Conservation (phyloP, 371 early-diverging fungal genomes). For the Apophysomyces elegans region DNA sequence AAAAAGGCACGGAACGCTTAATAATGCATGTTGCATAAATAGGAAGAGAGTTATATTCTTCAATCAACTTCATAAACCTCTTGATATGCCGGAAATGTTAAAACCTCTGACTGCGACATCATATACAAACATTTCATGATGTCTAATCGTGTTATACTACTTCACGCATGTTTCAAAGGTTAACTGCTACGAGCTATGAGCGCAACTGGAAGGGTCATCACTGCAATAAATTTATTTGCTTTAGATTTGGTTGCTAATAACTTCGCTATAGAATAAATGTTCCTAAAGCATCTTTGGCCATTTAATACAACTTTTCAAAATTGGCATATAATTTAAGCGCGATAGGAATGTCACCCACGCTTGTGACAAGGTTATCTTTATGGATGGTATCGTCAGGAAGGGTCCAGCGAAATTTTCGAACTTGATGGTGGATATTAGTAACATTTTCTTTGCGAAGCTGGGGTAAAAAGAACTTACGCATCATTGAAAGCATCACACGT, state of each 20-base stretch:
- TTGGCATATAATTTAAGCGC: neutral
- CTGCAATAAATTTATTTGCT: too few species aligned
- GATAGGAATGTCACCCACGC: constrained; percentile 3
- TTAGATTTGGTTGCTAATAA: too few species aligned
- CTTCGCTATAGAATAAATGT: neutral
- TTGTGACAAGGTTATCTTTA: constrained; percentile 17
- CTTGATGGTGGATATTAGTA: constrained; percentile 16
- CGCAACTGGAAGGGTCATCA: too few species aligned
- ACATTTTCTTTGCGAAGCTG: neutral
- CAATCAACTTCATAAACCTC: too few species aligned
- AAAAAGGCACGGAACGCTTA: constrained; percentile 15
- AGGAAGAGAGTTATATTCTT: too few species aligned
- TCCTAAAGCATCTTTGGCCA: constrained; percentile 11
- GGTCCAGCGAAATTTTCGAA: constrained; percentile 33
- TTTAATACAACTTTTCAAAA: constrained; percentile 2
- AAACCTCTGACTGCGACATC: too few species aligned
- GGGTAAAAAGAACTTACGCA: constrained; percentile 34
- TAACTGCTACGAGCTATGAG: too few species aligned
- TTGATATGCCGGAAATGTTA: too few species aligned
- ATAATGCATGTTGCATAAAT: neutral
- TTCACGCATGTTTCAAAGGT: too few species aligned
- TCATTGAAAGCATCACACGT: constrained; percentile 54
- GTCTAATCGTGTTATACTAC: too few species aligned
- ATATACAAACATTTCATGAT: too few species aligned
- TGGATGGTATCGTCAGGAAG: constrained; percentile 34